Evolutionary conservation across 148 eudicot species (phyloP).

Genomic region (Cornus florida): DNA sequence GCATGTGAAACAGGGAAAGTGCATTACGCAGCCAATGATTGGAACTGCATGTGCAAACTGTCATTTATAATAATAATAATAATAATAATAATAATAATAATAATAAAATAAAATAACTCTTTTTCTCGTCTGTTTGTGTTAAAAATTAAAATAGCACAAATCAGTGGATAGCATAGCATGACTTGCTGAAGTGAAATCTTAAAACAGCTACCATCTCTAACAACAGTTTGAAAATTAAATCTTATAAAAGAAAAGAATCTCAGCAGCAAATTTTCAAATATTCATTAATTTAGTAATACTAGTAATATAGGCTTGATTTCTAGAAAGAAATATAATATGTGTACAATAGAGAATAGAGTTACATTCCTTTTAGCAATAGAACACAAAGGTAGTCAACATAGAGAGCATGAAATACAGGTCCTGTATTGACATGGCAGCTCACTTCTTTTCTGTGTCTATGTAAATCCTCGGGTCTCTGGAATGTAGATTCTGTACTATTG

Average conservation of each 20-base stretch:
- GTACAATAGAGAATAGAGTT: too few relatives aligned
- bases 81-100: too few relatives aligned
- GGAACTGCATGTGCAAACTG: neutral
- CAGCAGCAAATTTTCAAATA: too few relatives aligned
- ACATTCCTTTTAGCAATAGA: neutral
- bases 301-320: too few relatives aligned
- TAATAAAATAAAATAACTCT: neutral
- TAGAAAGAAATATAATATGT: too few relatives aligned
- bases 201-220: neutral
- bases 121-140: neutral
- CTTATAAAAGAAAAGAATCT: neutral
- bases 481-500: neutral
- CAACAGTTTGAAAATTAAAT: neutral
- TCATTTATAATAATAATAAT: too few relatives aligned
- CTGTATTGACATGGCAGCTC: constrained; percentile 1
- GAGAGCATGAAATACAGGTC: neutral
- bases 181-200: neutral
- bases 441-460: neutral
- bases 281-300: neutral
- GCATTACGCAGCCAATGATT: neutral
- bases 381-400: neutral
- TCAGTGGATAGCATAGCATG: neutral
- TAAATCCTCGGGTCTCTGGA: neutral
- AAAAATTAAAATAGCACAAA: neutral
- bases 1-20: neutral